Base-by-base conservation (phyloP, 352 stramenopile species). In the Pythium diclinum region DNA sequence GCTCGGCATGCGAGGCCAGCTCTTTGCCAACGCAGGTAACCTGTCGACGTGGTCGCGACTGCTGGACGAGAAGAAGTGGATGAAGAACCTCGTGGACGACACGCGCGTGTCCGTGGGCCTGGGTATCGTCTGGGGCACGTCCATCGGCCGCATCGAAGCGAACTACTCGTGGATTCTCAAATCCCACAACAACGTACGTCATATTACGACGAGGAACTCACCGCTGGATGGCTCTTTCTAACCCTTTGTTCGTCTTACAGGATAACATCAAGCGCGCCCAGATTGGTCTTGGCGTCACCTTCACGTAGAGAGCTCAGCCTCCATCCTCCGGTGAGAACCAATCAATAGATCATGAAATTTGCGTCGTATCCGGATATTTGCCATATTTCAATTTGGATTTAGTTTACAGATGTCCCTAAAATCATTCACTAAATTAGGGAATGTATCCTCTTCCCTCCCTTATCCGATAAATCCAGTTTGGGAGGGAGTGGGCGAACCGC, bases 81-180 rank as follows among this genome's bases (percentile, higher is more conserved):
- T 97, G 76, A 92, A 88, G 67, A 92, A 95, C 59, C 70, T 97
- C 36, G 73, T 83, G 5, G 76, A 93, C 47, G 91, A 97, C 71
- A 95, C 88, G 33, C 85, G 91, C 47, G 78, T 94, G 33, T 85
- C 90, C 7, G 79, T 96, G 10, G 91, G 91, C 30, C 64, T 95
- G 57, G 91, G 89, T 6, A 77, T 97, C 65, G 88, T 96, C 59
- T 93, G 88, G 77, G 86, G 83, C 59, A 95, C 88, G 25, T 79
- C 77, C 40, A 85, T 96, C 60, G 88, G 88, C 23, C 87, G 88
- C 52, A 86, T 96, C 58, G 88, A 96, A 82, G 88, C 88, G 62
- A 96, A 95, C 73, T 96, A 96, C 65, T 96, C 87, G 74, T 96
- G 87, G 84, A 89, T 96, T 56, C 73, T 96, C 57, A 94, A 92